Evolutionary conservation across 108 stramenopile genomes (phyloP), one percentile per base, ranked within the genome.

Genomic region (Fragilariopsis cylindrus): DNA sequence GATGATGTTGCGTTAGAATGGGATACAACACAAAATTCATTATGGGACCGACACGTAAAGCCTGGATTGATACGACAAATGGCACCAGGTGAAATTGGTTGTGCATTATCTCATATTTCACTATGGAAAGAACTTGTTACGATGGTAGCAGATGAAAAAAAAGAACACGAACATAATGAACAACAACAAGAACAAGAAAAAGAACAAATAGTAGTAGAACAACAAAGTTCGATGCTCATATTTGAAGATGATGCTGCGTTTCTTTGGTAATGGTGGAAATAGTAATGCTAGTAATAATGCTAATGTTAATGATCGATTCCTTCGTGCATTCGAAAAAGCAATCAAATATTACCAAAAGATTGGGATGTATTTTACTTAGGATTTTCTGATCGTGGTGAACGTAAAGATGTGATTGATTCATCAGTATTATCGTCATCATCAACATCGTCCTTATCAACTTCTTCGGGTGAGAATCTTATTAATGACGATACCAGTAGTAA

Each of bases 291-390:
- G 40, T 19, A 11, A 49, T 6, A 39, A 30, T 41, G 7, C 15
- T 56, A 11, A 12, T 6, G 65, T 21, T 0, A 0, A 4, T 18
- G 60, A 43, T 48, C 65, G 81, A 3, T 78, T 85, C 55, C 45
- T 58, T 13, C 15, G 44, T 21, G 77, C 75, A 12, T 74, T 80
- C 44, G 19, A 21, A 4, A n/a, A 53, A n/a, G 72, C 70, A 18
- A 40, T 0, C 57, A 72, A 19, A 5, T 52, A n/a, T 40, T 85
- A 18, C 84, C 84, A 46, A 11, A 41, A 40, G 81, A 75, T 46
- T 81, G 81, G 82, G 81, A 75, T 16, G 63, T 85, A 30, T 50
- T 80, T 13, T 85, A 82, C 60, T 57, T 85, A 21, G 85, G 85
- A 43, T 77, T 85, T 68, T 85, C 81, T 18, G 81, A 77, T 52